These are phyloP conservation scores for Ziziphus jujuba DNA, from an alignment of 306 rosid genomes.

Conservation along the genomic window DNA sequence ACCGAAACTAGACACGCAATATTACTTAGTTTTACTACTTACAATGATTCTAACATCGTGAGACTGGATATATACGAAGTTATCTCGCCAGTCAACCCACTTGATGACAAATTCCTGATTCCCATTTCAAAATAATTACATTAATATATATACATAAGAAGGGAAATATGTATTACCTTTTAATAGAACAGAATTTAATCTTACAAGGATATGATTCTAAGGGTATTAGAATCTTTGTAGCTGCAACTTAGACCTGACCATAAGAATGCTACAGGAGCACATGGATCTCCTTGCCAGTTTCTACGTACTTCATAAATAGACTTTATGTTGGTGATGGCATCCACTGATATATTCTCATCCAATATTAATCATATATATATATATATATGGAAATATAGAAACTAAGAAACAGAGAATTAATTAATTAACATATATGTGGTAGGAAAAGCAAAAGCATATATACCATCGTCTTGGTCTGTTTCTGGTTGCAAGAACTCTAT, in stretches of 20 bases:
- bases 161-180: too few relatives aligned
- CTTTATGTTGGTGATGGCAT: slow-evolving; percentile 39
- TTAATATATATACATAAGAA: too few relatives aligned
- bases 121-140: background rate
- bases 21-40: background rate
- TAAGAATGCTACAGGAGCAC: slow-evolving; percentile 32
- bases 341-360: slow-evolving; percentile 27
- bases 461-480: slow-evolving; percentile 52
- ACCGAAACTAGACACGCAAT: too few relatives aligned
- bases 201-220: slow-evolving; percentile 41
- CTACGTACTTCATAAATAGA: slow-evolving; percentile 24
- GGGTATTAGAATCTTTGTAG: slow-evolving; percentile 19
- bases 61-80: background rate
- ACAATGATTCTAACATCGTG: slow-evolving; percentile 9
- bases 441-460: background rate
- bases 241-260: slow-evolving; percentile 51
- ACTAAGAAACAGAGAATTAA: too few relatives aligned
- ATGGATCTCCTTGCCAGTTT: slow-evolving; percentile 58
- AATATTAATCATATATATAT: too few relatives aligned
- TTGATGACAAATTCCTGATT: slow-evolving; percentile 16
- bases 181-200: slow-evolving; percentile 5
- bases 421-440: too few relatives aligned
- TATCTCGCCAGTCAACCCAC: slow-evolving; percentile 12
- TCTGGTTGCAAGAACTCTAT: slow-evolving; percentile 30
- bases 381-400: too few relatives aligned